phyloP scores from a whole-genome alignment of 2,329 filamentous ascomycete genomes.

The Ophiostoma fasciatum region DNA sequence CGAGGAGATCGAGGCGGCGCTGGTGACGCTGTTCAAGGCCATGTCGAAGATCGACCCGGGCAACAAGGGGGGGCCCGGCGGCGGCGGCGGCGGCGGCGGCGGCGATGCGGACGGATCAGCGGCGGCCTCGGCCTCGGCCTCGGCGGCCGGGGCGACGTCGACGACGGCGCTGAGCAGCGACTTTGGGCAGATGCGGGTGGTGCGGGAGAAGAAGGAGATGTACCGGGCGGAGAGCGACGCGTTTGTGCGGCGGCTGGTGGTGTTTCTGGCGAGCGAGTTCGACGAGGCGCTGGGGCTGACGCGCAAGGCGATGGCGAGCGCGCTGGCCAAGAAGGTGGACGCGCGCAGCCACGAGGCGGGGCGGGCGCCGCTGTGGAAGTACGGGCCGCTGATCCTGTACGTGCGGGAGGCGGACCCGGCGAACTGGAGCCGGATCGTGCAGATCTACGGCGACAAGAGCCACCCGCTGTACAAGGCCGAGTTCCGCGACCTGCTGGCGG shows the following conservation, averaged over 20 bases:
- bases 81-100: too few relatives aligned
- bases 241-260: conserved; percentile 67
- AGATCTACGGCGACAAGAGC: conserved; percentile 65
- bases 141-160: neutral
- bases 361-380: conserved; percentile 68
- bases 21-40: conserved; percentile 77
- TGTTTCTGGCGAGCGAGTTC: conserved; percentile 72
- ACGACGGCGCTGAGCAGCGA: conserved; percentile 44
- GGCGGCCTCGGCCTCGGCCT: conserved; percentile 13
- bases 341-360: conserved; percentile 54
- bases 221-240: conserved; percentile 61
- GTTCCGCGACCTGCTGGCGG: conserved; percentile 60
- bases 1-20: conserved; percentile 59
- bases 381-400: conserved; percentile 77
- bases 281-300: conserved; percentile 59
- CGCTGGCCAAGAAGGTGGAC: conserved; percentile 53
- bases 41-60: conserved; percentile 81
- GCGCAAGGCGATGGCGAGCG: conserved; percentile 46
- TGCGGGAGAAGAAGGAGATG: conserved; percentile 86
- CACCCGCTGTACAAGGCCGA: conserved; percentile 67
- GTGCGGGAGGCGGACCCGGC: conserved; percentile 67
- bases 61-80: neutral
- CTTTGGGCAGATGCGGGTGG: conserved; percentile 79
- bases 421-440: conserved; percentile 69
- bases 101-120: too few relatives aligned